Evolutionary conservation across 441 rosid species (phyloP).

Genomic region (Viola pubescens): DNA sequence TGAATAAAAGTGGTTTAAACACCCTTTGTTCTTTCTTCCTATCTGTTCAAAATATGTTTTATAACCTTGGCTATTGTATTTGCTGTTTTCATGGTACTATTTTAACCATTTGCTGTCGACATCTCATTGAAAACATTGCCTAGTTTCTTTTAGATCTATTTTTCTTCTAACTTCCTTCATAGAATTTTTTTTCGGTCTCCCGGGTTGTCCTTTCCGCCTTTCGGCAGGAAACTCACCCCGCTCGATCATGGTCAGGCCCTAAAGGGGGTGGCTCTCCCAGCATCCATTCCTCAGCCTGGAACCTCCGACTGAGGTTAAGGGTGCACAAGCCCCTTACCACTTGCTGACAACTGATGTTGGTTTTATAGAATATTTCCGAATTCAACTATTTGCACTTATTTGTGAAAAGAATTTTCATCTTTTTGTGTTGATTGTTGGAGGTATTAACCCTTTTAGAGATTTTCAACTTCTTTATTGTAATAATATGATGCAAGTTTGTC

Average conservation of each 20-base stretch:
- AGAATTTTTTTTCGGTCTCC: too few relatives aligned
- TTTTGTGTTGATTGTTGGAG: neutral
- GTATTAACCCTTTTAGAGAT: neutral
- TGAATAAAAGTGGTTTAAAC: neutral
- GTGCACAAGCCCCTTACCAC: too few relatives aligned
- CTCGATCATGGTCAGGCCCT: too few relatives aligned
- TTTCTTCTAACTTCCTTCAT: neutral
- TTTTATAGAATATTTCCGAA: too few relatives aligned
- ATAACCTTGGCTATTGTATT: constrained; percentile 5
- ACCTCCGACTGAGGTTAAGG: too few relatives aligned
- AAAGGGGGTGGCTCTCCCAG: too few relatives aligned
- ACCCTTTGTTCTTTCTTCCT: neutral
- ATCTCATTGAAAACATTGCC: neutral
- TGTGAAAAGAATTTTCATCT: neutral
- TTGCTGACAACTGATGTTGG: too few relatives aligned
- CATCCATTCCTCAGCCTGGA: too few relatives aligned
- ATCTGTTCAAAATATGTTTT: neutral
- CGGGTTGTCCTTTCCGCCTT: too few relatives aligned
- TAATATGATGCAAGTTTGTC: neutral
- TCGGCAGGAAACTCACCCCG: too few relatives aligned
- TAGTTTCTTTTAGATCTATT: constrained; percentile 3
- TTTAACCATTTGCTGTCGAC: neutral
- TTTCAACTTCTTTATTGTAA: neutral
- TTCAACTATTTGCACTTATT: neutral
- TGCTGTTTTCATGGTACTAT: constrained; percentile 4